Evolutionary conservation across 345 rosid genomes (phyloP).

Genomic region (Rhodamnia argentea): DNA sequence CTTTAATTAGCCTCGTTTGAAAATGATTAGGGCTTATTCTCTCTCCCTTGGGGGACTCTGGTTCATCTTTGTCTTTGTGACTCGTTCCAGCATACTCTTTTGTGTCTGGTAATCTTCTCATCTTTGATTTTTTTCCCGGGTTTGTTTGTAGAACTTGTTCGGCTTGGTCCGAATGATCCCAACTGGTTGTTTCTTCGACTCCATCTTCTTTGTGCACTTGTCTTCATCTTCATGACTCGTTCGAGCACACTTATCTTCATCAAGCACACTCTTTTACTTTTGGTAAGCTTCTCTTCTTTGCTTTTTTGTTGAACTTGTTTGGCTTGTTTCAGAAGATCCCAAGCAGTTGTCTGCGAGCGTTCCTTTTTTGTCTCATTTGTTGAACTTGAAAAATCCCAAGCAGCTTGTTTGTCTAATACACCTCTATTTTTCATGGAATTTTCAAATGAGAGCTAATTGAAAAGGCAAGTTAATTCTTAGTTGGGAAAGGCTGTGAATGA

Average conservation of each 20-base stretch:
- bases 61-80: neutral
- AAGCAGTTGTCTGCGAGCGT: too few relatives aligned
- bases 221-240: neutral
- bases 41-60: neutral
- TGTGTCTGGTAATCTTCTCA: neutral
- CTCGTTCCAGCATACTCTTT: neutral
- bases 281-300: neutral
- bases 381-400: neutral
- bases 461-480: neutral
- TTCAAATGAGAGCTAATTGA: neutral
- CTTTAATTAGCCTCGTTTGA: neutral
- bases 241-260: too few relatives aligned
- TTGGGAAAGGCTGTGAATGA: neutral
- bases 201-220: neutral
- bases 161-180: neutral
- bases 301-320: neutral
- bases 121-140: neutral
- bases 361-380: too few relatives aligned
- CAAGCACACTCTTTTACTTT: neutral
- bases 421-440: neutral
- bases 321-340: neutral
- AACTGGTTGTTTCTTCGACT: neutral
- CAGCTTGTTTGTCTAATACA: neutral
- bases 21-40: neutral
- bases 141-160: neutral